Evolutionary conservation across 345 rosid species (phyloP).

Genomic region (Streptanthus diversifolius): DNA sequence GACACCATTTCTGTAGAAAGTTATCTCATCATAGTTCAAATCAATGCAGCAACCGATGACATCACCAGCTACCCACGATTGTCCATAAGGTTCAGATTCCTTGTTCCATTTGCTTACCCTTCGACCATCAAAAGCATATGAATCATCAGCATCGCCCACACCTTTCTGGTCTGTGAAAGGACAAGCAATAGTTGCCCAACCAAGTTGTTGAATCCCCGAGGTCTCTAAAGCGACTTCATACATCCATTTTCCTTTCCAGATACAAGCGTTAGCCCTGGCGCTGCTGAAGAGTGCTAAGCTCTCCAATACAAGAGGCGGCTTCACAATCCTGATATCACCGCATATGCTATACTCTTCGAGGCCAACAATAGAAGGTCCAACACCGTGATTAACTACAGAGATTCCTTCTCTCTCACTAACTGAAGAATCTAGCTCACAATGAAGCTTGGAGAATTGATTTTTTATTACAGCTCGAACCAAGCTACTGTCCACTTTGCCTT

Average conservation of each 20-base stretch:
- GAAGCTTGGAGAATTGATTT: slow-evolving; percentile 46
- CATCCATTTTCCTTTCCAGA: slow-evolving; percentile 99
- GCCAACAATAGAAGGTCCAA: slow-evolving; percentile 47
- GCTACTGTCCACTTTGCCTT: slow-evolving; percentile 44
- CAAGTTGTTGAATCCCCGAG: slow-evolving; percentile 89
- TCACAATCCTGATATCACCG: slow-evolving; percentile 67
- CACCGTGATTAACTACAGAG: slow-evolving; percentile 42
- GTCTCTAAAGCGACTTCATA: slow-evolving; percentile 91
- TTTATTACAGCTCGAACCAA: slow-evolving; percentile 48
- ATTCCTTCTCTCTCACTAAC: slow-evolving; percentile 57
- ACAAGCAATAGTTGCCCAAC: slow-evolving; percentile 91
- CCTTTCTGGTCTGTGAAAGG: slow-evolving; percentile 92
- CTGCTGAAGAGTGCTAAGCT: slow-evolving; percentile 89
- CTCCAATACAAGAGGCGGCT: slow-evolving; percentile 75
- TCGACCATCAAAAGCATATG: slow-evolving; percentile 96
- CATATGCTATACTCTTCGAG: slow-evolving; percentile 74
- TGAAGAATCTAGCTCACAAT: slow-evolving; percentile 13
- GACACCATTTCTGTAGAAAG: slow-evolving; percentile 77
- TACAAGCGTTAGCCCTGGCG: slow-evolving; percentile 74
- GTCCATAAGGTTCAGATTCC: slow-evolving; percentile 74
- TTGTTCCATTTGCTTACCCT: slow-evolving; percentile 92
- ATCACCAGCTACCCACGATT: slow-evolving; percentile 89
- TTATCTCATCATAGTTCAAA: slow-evolving; percentile 63
- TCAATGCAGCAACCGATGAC: slow-evolving; percentile 93
- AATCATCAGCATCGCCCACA: slow-evolving; percentile 97